Conservation (phyloP, 2,329 filamentous ascomycete genomes). For the Phyllosticta capitalensis region DNA sequence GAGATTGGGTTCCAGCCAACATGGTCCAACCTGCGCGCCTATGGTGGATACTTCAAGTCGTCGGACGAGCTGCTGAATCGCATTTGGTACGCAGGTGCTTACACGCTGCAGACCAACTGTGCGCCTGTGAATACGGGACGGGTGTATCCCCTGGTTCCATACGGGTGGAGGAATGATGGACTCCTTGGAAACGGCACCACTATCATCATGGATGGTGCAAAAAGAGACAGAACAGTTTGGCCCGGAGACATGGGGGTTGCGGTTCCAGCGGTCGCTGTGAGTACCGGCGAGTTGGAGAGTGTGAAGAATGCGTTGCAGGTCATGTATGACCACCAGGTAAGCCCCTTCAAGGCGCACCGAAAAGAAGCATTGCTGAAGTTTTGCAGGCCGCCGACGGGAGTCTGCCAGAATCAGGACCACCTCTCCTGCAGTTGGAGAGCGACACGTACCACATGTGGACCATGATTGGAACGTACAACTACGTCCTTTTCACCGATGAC, state of each 20-base stretch:
- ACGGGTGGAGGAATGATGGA: constrained; percentile 29
- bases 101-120: constrained; percentile 41
- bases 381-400: constrained; percentile 11
- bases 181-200: constrained; percentile 27
- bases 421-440: constrained; percentile 25
- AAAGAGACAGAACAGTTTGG: constrained; percentile 34
- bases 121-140: constrained; percentile 15
- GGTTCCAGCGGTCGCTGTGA: constrained; percentile 26
- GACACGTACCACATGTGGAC: constrained; percentile 44
- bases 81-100: constrained; percentile 45
- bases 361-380: neutral
- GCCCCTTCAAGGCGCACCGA: constrained; percentile 38
- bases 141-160: constrained; percentile 19
- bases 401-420: constrained; percentile 32
- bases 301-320: constrained; percentile 33
- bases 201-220: constrained; percentile 32
- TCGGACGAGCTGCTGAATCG: constrained; percentile 26
- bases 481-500: constrained; percentile 32
- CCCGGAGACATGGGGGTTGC: constrained; percentile 44
- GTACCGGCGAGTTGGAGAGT: constrained; percentile 36
- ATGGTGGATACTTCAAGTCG: constrained; percentile 29
- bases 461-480: constrained; percentile 37
- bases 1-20: constrained; percentile 42
- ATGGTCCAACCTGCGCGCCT: constrained; percentile 35
- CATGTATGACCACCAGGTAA: constrained; percentile 20